Conservation (phyloP, 768 basidiomycete genomes). For the Pholiota microspora region DNA sequence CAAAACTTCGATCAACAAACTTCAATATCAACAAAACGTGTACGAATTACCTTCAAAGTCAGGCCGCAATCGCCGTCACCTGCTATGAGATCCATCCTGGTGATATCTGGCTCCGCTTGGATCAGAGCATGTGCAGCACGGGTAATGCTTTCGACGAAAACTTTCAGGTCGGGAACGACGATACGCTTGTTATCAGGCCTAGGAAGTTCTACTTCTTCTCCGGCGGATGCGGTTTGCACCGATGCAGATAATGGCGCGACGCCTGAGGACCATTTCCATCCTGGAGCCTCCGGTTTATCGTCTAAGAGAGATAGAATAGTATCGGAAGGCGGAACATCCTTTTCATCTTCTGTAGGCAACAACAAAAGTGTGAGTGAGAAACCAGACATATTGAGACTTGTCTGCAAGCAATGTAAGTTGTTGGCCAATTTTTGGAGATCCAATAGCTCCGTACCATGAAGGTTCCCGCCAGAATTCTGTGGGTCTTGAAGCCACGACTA, state of each 20-base stretch:
- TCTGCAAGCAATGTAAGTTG: constrained; percentile 38
- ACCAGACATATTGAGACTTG: constrained; percentile 91
- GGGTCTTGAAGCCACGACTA: constrained; percentile 51
- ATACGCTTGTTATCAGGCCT: constrained; percentile 9
- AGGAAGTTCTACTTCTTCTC: constrained; percentile 2
- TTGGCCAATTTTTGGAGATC: background rate
- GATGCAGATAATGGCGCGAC: constrained; percentile 30
- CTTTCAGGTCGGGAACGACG: constrained; percentile 33
- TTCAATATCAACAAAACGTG: no score
- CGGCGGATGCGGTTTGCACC: constrained; percentile 11
- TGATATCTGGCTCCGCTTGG: constrained; percentile 84
- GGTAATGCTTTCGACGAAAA: constrained; percentile 54
- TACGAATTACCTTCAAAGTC: constrained; percentile 40
- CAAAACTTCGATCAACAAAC: no score
- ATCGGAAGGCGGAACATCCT: constrained; percentile 33
- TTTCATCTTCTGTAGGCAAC: constrained; percentile 51
- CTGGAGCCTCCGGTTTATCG: constrained; percentile 64
- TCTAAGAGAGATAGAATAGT: constrained; percentile 69
- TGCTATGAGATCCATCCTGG: constrained; percentile 85
- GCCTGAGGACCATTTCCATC: constrained; percentile 80
- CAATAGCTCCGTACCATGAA: constrained; percentile 65
- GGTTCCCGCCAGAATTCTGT: constrained; percentile 71
- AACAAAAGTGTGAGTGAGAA: constrained; percentile 84
- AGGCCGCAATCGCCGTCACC: constrained; percentile 79
- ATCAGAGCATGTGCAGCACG: constrained; percentile 67